Percentiles rank a stretch among this genome's conserved stretches.
phyloP scores from a whole-genome alignment of 2,329 filamentous ascomycete genomes.

The Aspergillus ibericus region DNA sequence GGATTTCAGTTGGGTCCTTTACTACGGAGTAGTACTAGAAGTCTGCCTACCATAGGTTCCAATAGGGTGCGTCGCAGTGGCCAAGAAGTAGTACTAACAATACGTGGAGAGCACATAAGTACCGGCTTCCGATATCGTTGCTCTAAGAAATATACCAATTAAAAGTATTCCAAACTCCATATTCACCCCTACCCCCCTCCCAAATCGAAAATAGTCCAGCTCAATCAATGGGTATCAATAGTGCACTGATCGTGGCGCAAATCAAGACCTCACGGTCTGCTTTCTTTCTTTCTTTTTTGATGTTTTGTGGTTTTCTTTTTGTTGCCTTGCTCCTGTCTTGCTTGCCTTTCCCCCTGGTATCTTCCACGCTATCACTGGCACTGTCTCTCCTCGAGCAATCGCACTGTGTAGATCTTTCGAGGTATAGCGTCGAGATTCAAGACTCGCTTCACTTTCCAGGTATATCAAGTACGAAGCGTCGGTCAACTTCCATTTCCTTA shows the following conservation, averaged over 20 bases:
- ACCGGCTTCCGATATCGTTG: background rate
- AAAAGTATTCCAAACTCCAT: background rate
- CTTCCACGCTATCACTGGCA: background rate
- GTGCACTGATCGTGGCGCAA: background rate
- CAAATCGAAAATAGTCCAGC: slow-evolving; percentile 4
- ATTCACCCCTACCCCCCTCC: background rate
- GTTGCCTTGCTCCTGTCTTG: background rate
- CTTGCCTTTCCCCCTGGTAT: background rate
- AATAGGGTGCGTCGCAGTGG: too few relatives aligned
- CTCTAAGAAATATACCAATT: background rate
- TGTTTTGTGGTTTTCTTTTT: background rate
- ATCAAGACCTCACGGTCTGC: background rate
- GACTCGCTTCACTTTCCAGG: slow-evolving; percentile 44
- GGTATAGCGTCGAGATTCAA: background rate
- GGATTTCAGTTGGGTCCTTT: background rate
- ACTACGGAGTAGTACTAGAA: too few relatives aligned
- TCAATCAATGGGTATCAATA: slow-evolving; percentile 8
- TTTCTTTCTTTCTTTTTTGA: too few relatives aligned
- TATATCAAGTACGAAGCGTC: slow-evolving; percentile 75
- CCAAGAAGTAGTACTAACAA: too few relatives aligned
- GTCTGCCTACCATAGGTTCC: background rate
- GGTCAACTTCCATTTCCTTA: slow-evolving; percentile 72
- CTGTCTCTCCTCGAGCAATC: background rate
- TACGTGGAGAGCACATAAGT: too few relatives aligned
- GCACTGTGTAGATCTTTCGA: background rate